Evolutionary conservation across 2,329 filamentous ascomycete species (phyloP), one percentile per base, ranked within the genome.

Genomic region (Xylariaceae sp.): DNA sequence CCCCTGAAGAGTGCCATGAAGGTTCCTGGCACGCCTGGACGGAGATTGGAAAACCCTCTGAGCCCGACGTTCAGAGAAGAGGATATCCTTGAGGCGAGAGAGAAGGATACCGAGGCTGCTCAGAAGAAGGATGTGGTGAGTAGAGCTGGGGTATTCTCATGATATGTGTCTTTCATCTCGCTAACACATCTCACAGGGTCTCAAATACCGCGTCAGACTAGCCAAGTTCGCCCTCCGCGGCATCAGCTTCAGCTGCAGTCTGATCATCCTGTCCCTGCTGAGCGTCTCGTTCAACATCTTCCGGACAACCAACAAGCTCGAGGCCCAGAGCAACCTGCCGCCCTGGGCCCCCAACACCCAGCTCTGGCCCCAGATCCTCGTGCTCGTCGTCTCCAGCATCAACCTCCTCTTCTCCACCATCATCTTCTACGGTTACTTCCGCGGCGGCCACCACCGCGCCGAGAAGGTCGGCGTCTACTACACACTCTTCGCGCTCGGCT

Each of bases 391-490:
- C 72, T 81, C 94, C 34, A 89, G 86, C 68, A 76, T 97, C 58
- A 97, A 93, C 5, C 83, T 99, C 8, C 68, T 85, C 58, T 85
- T 93, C 67, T 95, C 89, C 66, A 74, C 97, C 52, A 70, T 87
- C 58, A 88, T 99, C 66, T 90, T 99, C 70, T 81, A 86, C 69
- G 89, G 86, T 13, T 97, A 97, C 79, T 95, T 86, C 79, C 87
- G 88, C 72, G 91, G 92, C 57, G 94, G 94, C 1, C 93, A 97
- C 75, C 80, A 81, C 68, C 84, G 91, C 67, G 94, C 94, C 10
- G 92, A 97, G 75, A 97, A 97, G 76, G 88, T 94, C 23, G 89
- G 89, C 55, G 87, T 96, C 53, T 99, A 97, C 80, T 97, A 97
- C 78, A 96, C 92, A 50, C 84, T 94, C 69, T 96, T 99, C 73